phyloP scores from a whole-genome alignment of 2,329 filamentous ascomycete species.

The Hypocrella siamensis region DNA sequence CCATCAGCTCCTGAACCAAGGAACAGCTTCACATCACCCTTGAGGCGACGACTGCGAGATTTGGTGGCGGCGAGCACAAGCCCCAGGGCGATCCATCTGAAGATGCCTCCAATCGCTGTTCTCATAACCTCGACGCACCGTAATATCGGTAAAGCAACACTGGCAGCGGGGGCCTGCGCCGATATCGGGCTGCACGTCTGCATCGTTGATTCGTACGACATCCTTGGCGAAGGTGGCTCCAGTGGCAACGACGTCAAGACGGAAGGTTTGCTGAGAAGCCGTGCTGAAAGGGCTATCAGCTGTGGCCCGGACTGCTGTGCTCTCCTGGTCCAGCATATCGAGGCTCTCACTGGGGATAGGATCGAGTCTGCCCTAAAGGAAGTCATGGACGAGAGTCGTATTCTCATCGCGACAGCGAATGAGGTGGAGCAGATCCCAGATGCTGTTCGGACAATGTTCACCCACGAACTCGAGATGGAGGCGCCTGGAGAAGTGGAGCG shows the following conservation, averaged over 20 bases:
- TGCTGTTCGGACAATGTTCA: conserved; percentile 78
- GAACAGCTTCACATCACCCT: conserved; percentile 36
- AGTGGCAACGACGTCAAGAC: conserved; percentile 88
- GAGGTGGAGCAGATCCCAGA: conserved; percentile 92
- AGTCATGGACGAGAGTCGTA: conserved; percentile 61
- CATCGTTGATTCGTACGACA: conserved; percentile 79
- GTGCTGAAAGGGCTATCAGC: conserved; percentile 75
- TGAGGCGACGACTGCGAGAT: conserved; percentile 62
- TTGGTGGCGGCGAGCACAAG: conserved; percentile 81
- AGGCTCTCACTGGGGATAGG: conserved; percentile 78
- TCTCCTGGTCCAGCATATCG: conserved; percentile 76
- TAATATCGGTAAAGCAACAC: conserved; percentile 78
- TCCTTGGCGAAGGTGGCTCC: conserved; percentile 70
- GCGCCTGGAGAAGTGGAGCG: conserved; percentile 87
- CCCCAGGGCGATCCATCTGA: conserved; percentile 68
- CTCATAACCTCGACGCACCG: conserved; percentile 83
- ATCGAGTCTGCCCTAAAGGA: conserved; percentile 78
- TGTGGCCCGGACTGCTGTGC: conserved; percentile 76
- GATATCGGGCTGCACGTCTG: conserved; percentile 88
- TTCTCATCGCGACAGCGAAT: conserved; percentile 85
- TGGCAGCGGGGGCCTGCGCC: conserved; percentile 61
- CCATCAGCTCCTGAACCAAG: conserved; percentile 28
- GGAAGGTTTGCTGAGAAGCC: conserved; percentile 73
- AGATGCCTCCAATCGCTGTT: conserved; percentile 76
- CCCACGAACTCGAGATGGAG: conserved; percentile 84